phyloP scores from a whole-genome alignment of 225 moss, liverwort and hornwort genomes.

The Pseudisothecium myosuroides region DNA sequence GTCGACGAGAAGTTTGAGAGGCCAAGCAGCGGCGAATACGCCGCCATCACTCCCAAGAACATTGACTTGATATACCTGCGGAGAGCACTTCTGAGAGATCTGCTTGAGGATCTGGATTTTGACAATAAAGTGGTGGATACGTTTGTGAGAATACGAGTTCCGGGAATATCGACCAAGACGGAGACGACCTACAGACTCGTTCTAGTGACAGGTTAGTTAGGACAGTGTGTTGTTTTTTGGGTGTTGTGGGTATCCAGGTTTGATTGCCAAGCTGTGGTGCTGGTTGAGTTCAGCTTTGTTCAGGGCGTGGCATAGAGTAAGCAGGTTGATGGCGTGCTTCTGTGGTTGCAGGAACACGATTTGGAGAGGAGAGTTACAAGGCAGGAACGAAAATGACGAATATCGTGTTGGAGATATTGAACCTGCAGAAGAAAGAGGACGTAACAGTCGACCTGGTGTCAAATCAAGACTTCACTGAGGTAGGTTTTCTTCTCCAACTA shows the following conservation, averaged over 20 bases:
- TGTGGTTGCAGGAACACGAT: neutral
- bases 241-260: neutral
- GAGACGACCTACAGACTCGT: slow-evolving; percentile 98
- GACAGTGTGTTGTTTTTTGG: neutral
- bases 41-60: slow-evolving; percentile 85
- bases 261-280: neutral
- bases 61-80: slow-evolving; percentile 82
- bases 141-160: slow-evolving; percentile 91
- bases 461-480: neutral
- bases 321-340: neutral
- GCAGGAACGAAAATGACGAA: neutral
- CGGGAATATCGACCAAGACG: slow-evolving; percentile 73
- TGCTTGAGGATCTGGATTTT: slow-evolving; percentile 84
- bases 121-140: slow-evolving; percentile 78
- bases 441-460: neutral
- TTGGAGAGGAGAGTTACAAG: neutral
- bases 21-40: slow-evolving; percentile 65
- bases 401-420: neutral
- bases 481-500: neutral
- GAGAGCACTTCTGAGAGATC: slow-evolving; percentile 69
- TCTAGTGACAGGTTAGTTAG: slow-evolving; percentile 41
- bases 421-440: neutral
- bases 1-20: slow-evolving; percentile 80
- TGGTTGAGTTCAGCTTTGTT: neutral
- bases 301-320: neutral